Evolutionary conservation across 1,284 basidiomycete species (phyloP).

Genomic region (Hypsizygus ulmarius): DNA sequence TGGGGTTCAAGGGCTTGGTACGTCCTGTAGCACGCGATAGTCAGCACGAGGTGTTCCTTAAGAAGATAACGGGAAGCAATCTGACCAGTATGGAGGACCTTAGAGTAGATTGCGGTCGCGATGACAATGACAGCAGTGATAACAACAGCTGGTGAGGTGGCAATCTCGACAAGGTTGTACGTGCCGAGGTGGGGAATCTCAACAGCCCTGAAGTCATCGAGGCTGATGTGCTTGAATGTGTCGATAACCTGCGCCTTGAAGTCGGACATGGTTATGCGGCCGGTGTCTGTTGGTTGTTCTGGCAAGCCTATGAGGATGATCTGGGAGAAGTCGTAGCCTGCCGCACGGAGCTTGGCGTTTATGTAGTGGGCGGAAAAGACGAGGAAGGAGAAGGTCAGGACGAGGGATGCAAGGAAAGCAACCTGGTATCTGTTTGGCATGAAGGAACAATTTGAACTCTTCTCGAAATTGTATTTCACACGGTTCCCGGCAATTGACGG

Average conservation of each 20-base stretch:
- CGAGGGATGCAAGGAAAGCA: constrained; percentile 52
- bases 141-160: constrained; percentile 38
- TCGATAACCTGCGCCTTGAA: constrained; percentile 16
- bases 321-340: constrained; percentile 55
- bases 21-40: constrained; percentile 38
- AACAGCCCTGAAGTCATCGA: constrained; percentile 16
- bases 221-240: constrained; percentile 18
- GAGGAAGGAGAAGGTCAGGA: constrained; percentile 46
- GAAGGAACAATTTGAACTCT: constrained; percentile 8
- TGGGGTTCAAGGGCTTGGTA: constrained; percentile 70
- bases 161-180: constrained; percentile 42
- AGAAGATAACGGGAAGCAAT: constrained; percentile 7
- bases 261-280: constrained; percentile 19
- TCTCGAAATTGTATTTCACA: constrained; percentile 13
- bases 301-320: constrained; percentile 65
- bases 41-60: neutral
- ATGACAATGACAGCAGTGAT: constrained; percentile 37
- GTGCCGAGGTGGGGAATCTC: constrained; percentile 27
- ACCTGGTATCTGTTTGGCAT: constrained; percentile 47
- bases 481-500: neutral
- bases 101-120: constrained; percentile 33
- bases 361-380: constrained; percentile 41
- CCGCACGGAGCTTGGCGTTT: constrained; percentile 42
- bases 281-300: constrained; percentile 18
- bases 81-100: constrained; percentile 33